phyloP scores from a whole-genome alignment of 1,284 basidiomycete species.

The Tylopilus microsporus region DNA sequence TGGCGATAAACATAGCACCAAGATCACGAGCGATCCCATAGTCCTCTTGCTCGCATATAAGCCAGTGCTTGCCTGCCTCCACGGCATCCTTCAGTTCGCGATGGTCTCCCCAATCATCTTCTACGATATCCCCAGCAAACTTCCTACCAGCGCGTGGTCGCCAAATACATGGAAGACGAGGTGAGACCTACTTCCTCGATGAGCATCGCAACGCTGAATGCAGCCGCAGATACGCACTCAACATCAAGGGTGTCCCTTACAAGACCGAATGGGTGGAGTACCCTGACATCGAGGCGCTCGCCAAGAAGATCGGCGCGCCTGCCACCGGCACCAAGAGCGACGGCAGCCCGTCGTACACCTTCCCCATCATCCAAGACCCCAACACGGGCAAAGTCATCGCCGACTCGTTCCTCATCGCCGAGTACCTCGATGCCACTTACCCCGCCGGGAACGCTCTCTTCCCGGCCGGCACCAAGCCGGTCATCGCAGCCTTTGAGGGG shows the following conservation, averaged over 20 bases:
- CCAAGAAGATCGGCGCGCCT: slow-evolving; percentile 30
- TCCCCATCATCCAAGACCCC: slow-evolving; percentile 37
- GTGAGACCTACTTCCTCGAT: slow-evolving; percentile 4
- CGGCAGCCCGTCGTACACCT: slow-evolving; percentile 34
- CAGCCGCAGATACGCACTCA: slow-evolving; percentile 32
- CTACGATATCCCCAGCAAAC: slow-evolving; percentile 29
- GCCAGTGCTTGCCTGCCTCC: neutral
- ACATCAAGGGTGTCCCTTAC: slow-evolving; percentile 38
- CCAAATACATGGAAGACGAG: slow-evolving; percentile 31
- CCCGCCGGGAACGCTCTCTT: slow-evolving; percentile 27
- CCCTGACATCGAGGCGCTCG: slow-evolving; percentile 34
- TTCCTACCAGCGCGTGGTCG: slow-evolving; percentile 28
- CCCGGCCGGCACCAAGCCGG: slow-evolving; percentile 23
- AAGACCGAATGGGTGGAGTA: slow-evolving; percentile 38
- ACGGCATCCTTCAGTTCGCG: neutral
- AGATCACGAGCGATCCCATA: neutral
- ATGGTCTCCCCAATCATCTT: slow-evolving; percentile 26
- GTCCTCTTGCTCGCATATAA: slow-evolving; percentile 16
- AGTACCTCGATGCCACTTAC: slow-evolving; percentile 36
- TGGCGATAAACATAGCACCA: slow-evolving; percentile 8
- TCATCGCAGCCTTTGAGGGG: slow-evolving; percentile 25
- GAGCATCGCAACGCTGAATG: neutral
- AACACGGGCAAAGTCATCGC: slow-evolving; percentile 26
- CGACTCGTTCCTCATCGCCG: slow-evolving; percentile 37
- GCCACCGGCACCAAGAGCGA: slow-evolving; percentile 25